phyloP scores from a whole-genome alignment of 1,284 basidiomycete species.

The Rhodotorula sp. region DNA sequence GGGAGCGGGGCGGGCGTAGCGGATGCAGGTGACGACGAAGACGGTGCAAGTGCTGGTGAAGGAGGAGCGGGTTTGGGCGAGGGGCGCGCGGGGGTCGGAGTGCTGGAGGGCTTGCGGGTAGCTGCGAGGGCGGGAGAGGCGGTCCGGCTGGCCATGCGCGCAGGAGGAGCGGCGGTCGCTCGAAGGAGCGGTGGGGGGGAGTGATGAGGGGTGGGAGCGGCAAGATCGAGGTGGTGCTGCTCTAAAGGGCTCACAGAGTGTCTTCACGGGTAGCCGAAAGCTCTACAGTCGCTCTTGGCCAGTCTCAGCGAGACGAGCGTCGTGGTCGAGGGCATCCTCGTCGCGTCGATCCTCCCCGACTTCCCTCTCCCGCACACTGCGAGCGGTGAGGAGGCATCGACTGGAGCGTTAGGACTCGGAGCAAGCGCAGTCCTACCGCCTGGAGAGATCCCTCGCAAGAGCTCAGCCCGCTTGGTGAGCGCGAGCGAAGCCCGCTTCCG shows the following conservation, averaged over 20 bases:
- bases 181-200: background rate
- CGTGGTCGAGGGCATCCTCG: background rate
- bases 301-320: background rate
- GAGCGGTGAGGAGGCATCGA: no score
- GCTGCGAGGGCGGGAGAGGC: background rate
- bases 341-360: background rate
- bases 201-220: background rate
- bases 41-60: background rate
- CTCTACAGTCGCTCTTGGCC: background rate
- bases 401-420: no score
- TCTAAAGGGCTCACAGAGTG: no score
- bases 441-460: no score
- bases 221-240: no score
- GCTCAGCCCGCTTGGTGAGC: no score
- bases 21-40: background rate
- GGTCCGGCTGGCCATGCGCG: conserved; percentile 9
- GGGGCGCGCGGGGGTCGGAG: background rate
- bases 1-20: background rate
- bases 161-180: background rate
- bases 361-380: no score
- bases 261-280: background rate
- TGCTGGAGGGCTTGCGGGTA: no score
- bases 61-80: background rate
- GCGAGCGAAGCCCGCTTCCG: no score
- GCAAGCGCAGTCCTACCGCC: no score